Conservation (phyloP, 371 early-diverging fungal species). For the Homolaphlyctis polyrhiza region DNA sequence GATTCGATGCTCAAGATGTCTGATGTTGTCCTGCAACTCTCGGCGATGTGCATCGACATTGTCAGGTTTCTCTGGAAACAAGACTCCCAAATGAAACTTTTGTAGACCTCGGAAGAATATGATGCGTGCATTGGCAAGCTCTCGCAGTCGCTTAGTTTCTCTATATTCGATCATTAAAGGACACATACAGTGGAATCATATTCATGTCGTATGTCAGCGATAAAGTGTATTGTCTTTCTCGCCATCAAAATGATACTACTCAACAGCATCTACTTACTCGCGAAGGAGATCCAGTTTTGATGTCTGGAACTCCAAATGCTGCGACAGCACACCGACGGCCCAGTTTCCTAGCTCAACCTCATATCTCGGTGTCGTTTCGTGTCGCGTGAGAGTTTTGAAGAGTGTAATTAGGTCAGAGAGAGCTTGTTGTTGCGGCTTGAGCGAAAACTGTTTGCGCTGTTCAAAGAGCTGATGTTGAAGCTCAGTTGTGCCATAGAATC, state of each 20-base stretch:
- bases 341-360: not conserved
- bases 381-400: not conserved
- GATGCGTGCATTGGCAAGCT: constrained; percentile 41
- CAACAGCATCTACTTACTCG: not conserved
- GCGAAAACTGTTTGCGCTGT: not conserved
- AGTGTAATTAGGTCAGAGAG: not conserved
- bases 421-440: not conserved
- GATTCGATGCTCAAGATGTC: constrained; percentile 7
- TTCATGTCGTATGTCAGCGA: too few relatives aligned
- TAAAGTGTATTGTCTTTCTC: too few relatives aligned
- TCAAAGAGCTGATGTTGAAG: constrained; percentile 1
- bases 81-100: constrained; percentile 45
- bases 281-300: not conserved
- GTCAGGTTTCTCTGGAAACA: constrained; percentile 11
- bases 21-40: constrained; percentile 5
- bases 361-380: too few relatives aligned
- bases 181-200: not conserved
- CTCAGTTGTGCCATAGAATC: constrained; percentile 1
- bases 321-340: not conserved
- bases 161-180: not conserved
- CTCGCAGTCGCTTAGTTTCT: constrained; percentile 17
- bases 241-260: too few relatives aligned
- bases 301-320: not conserved
- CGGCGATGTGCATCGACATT: constrained; percentile 3
- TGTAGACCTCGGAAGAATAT: constrained; percentile 57